A percentile compares a stretch with the other conserved stretches of the same genome.
Conservation (phyloP, 73 alveolate species). For the Paramecium tetraurelia region DNA sequence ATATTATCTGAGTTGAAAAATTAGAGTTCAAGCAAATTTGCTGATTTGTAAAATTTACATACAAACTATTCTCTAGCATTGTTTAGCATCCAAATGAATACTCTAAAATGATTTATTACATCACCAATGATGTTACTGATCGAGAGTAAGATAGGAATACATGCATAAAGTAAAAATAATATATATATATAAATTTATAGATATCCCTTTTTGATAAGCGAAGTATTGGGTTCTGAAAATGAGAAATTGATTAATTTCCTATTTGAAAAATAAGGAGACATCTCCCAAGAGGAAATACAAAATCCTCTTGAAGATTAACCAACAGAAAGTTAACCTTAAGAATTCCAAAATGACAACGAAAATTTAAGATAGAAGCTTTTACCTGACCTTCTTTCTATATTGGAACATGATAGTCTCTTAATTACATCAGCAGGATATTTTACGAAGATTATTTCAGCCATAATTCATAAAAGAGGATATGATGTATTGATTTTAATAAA, state of each 20-base stretch:
- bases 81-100: neutral
- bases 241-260: constrained; percentile 2
- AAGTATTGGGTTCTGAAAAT: constrained; percentile 11
- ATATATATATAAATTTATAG: neutral
- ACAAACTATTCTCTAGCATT: neutral
- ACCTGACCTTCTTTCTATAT: neutral
- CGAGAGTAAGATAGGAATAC: neutral
- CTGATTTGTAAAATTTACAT: neutral
- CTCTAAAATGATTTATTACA: neutral
- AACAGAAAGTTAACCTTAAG: neutral
- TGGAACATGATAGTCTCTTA: neutral
- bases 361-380: neutral
- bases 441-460: neutral
- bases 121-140: neutral
- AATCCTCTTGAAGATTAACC: neutral
- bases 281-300: neutral
- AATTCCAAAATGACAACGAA: neutral
- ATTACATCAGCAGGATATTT: constrained; percentile 40
- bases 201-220: constrained; percentile 10
- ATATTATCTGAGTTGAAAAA: constrained; percentile 5
- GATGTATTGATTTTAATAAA: neutral
- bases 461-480: constrained; percentile 26
- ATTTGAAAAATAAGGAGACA: neutral
- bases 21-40: neutral
- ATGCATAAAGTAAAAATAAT: neutral